Evolutionary conservation across 2,329 filamentous ascomycete genomes (phyloP).

Genomic region (Rhynchosporium graminicola): DNA sequence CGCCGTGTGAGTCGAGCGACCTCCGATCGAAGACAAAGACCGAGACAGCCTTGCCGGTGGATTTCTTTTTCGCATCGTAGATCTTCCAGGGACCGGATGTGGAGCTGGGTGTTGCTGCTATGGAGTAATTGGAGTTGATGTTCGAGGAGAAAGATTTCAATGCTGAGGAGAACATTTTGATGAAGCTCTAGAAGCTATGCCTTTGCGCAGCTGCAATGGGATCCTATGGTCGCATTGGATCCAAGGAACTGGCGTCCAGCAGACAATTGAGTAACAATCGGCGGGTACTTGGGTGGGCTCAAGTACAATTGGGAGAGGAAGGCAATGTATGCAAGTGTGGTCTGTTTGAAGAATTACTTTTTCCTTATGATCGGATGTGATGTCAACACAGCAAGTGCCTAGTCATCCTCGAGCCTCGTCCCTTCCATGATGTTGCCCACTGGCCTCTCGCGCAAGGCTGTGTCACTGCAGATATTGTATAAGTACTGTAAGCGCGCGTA

Average conservation of each 20-base stretch:
- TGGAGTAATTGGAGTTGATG: constrained; percentile 87
- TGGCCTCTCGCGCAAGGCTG: constrained; percentile 27
- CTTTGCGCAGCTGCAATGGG: constrained; percentile 3
- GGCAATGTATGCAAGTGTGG: constrained; percentile 8
- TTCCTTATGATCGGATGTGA: too few relatives aligned
- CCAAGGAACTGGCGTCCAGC: not conserved
- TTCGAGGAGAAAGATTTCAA: constrained; percentile 93
- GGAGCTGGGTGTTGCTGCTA: constrained; percentile 74
- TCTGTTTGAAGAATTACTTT: constrained; percentile 13
- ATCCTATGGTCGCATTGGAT: constrained; percentile 16
- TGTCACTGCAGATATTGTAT: not conserved
- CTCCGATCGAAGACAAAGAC: constrained; percentile 96
- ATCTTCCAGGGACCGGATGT: constrained; percentile 94
- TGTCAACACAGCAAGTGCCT: too few relatives aligned
- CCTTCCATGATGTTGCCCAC: constrained; percentile 13
- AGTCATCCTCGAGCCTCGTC: constrained; percentile 20
- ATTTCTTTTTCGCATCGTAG: constrained; percentile 96
- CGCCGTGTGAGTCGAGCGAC: constrained; percentile 69
- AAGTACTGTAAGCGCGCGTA: not conserved
- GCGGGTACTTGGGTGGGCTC: not conserved
- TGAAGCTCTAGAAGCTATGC: constrained; percentile 6
- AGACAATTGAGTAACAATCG: not conserved
- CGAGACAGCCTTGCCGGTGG: constrained; percentile 82
- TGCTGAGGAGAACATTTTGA: constrained; percentile 55
- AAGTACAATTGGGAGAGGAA: not conserved